Evolutionary conservation across 768 basidiomycete genomes (phyloP).

Genomic region (Boletus vinaceobasis): DNA sequence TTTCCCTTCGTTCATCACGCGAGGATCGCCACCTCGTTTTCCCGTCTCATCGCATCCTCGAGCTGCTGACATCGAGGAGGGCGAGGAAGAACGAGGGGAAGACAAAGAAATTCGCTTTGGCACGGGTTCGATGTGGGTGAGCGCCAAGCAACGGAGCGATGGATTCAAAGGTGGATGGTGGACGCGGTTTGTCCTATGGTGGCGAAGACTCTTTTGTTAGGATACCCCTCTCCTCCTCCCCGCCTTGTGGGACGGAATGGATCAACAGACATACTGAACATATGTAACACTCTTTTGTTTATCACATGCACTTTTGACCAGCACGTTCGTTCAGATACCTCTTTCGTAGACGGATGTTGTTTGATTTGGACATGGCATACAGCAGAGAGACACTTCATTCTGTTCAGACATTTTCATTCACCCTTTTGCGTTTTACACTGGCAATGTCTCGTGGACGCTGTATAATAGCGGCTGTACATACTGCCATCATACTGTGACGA

Average conservation of each 20-base stretch:
- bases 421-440: background rate
- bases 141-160: conserved; percentile 52
- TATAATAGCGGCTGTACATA: background rate
- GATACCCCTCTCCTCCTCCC: conserved; percentile 14
- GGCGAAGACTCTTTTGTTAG: conserved; percentile 74
- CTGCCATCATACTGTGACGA: background rate
- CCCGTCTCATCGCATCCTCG: conserved; percentile 37
- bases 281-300: conserved; percentile 34
- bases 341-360: conserved; percentile 19
- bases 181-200: conserved; percentile 77
- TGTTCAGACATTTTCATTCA: conserved; percentile 1
- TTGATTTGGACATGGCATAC: conserved; percentile 23
- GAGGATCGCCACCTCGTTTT: conserved; percentile 72
- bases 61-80: conserved; percentile 65
- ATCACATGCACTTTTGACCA: conserved; percentile 20
- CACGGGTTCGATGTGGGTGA: conserved; percentile 83
- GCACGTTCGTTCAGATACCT: conserved; percentile 26
- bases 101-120: conserved; percentile 64
- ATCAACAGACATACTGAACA: conserved; percentile 29
- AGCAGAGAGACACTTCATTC: conserved; percentile 2
- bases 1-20: conserved; percentile 76
- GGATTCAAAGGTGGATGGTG: conserved; percentile 80
- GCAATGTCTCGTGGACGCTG: background rate
- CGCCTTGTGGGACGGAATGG: background rate
- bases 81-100: conserved; percentile 52